Percentiles rank a stretch among this genome's conserved stretches.
Evolutionary conservation across 176 grass and related monocot genomes (phyloP).

Genomic region (Rhynchospora breviuscula): DNA sequence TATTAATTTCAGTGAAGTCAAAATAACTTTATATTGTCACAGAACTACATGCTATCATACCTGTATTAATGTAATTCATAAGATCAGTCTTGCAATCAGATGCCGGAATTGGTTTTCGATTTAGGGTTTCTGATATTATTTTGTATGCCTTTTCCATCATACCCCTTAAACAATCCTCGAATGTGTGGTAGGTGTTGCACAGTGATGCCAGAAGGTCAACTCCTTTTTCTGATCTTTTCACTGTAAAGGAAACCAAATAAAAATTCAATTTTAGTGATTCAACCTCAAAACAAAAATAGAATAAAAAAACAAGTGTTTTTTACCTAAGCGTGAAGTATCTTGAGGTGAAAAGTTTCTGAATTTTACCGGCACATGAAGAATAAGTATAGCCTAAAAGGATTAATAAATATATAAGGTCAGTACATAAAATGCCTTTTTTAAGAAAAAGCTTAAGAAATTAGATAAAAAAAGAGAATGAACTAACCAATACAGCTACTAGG

Average conservation of each 20-base stretch:
- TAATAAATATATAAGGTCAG: slow-evolving; percentile 19
- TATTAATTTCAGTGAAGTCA: background rate
- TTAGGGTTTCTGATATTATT: slow-evolving; percentile 52
- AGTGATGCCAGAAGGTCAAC: slow-evolving; percentile 72
- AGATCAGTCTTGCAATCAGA: slow-evolving; percentile 48
- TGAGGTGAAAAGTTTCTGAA: slow-evolving; percentile 65
- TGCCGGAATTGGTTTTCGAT: slow-evolving; percentile 52
- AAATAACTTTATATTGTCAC: background rate
- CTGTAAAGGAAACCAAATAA: slow-evolving; percentile 38
- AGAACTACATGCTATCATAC: slow-evolving; percentile 28
- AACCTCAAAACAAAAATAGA: slow-evolving; percentile 16
- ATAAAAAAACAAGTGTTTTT: slow-evolving; percentile 25
- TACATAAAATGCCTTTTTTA: background rate
- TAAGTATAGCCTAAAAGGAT: slow-evolving; percentile 66
- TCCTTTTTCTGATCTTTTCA: slow-evolving; percentile 67
- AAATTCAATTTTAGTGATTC: slow-evolving; percentile 20
- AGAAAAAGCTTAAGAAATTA: slow-evolving; percentile 8
- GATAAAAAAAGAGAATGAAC: slow-evolving; percentile 25
- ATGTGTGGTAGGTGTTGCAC: slow-evolving; percentile 83
- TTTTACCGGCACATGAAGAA: slow-evolving; percentile 68
- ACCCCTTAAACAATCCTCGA: slow-evolving; percentile 65
- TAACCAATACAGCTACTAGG: slow-evolving; percentile 78
- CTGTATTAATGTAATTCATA: slow-evolving; percentile 72
- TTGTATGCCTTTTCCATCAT: slow-evolving; percentile 57
- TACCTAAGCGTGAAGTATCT: slow-evolving; percentile 76